Evolutionary conservation across 352 stramenopile genomes (phyloP).

Genomic region (Phytopythium ostracodes): DNA sequence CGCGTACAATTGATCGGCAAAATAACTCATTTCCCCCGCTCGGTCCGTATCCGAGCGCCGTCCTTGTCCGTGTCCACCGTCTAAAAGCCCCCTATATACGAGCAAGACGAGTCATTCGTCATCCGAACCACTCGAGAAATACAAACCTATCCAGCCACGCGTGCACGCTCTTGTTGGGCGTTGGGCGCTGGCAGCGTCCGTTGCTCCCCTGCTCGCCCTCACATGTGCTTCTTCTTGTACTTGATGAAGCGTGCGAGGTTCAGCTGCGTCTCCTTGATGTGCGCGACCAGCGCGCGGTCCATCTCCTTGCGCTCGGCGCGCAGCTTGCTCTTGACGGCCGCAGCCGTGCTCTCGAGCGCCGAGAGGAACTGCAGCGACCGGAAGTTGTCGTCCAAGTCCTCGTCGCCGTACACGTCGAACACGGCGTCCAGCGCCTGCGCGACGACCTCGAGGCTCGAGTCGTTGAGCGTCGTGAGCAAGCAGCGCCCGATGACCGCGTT

Average conservation of each 20-base stretch:
- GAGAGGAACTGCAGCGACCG: constrained; percentile 54
- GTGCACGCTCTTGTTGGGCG: background rate
- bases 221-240: constrained; percentile 90
- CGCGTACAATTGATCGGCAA: no score
- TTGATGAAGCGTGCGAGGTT: constrained; percentile 89
- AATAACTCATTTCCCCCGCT: constrained; percentile 6
- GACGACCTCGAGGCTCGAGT: constrained; percentile 77
- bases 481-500: constrained; percentile 73
- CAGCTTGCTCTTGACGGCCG: constrained; percentile 67
- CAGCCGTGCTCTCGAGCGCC: constrained; percentile 55
- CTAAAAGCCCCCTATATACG: background rate
- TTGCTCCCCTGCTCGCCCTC: constrained; percentile 11
- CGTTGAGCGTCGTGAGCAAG: constrained; percentile 49
- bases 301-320: constrained; percentile 73
- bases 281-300: constrained; percentile 72
- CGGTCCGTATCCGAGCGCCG: background rate
- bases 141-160: background rate
- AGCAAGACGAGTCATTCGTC: background rate
- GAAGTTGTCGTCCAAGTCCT: constrained; percentile 78
- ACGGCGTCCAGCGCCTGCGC: constrained; percentile 83
- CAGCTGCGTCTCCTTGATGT: constrained; percentile 84
- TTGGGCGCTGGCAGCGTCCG: no score
- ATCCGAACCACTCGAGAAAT: background rate
- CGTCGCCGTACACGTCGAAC: constrained; percentile 83
- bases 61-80: background rate